Evolutionary conservation across 345 rosid species (phyloP).

Genomic region (Populus simonii): DNA sequence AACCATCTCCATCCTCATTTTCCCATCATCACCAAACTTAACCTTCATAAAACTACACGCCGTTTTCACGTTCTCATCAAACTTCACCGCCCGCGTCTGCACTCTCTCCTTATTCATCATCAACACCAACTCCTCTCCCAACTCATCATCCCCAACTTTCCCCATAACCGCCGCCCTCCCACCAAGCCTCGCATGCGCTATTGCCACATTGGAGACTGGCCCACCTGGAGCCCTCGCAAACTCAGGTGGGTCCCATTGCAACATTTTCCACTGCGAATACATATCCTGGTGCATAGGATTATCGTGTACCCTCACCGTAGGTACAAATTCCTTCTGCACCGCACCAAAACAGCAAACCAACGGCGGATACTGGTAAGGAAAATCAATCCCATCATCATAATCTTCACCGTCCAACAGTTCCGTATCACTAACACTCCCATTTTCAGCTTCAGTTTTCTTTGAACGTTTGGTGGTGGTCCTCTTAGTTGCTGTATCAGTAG

Average conservation of each 20-base stretch:
- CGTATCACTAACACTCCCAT: background rate
- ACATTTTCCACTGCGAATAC: constrained; percentile 87
- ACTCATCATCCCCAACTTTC: constrained; percentile 73
- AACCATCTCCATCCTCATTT: constrained; percentile 65
- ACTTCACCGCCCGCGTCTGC: constrained; percentile 75
- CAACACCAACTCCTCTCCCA: constrained; percentile 66
- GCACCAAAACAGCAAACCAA: constrained; percentile 87
- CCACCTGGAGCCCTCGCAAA: constrained; percentile 86
- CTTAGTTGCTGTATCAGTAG: constrained; percentile 5
- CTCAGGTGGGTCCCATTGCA: constrained; percentile 95
- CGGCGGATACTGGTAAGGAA: constrained; percentile 76
- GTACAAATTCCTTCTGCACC: constrained; percentile 75
- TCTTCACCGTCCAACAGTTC: constrained; percentile 30
- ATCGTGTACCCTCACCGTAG: constrained; percentile 75
- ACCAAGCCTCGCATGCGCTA: constrained; percentile 75
- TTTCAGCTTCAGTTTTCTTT: constrained; percentile 22
- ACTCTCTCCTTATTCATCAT: constrained; percentile 83
- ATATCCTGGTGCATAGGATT: constrained; percentile 79
- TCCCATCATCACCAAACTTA: constrained; percentile 58
- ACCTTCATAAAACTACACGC: constrained; percentile 66
- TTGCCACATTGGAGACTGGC: constrained; percentile 77
- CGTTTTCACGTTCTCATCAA: constrained; percentile 55
- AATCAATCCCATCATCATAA: constrained; percentile 72
- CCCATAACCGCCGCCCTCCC: constrained; percentile 96
- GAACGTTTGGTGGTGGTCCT: constrained; percentile 22